phyloP scores from a whole-genome alignment of 345 rosid species.

The Eucalyptus pumila region DNA sequence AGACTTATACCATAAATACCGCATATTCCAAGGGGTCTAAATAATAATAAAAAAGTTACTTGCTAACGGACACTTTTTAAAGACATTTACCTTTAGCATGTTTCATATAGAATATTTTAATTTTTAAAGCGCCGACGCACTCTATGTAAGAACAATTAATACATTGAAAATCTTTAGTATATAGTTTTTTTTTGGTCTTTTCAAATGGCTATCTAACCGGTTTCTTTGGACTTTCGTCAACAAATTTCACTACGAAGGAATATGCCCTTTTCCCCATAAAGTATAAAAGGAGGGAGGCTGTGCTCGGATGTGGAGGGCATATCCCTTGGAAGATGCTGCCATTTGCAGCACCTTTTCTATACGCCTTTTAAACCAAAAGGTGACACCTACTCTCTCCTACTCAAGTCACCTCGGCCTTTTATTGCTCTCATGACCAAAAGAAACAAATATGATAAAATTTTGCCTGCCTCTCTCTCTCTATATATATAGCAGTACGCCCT shows the following conservation, averaged over 20 bases:
- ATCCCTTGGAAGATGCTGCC: slow-evolving; percentile 48
- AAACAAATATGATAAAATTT: background rate
- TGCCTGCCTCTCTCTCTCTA: background rate
- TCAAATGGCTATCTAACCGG: background rate
- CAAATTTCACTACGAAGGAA: background rate
- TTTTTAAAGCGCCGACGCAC: background rate
- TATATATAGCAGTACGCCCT: background rate
- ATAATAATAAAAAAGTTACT: background rate
- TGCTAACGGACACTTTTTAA: background rate
- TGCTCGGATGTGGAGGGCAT: slow-evolving; percentile 10
- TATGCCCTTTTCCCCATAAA: background rate
- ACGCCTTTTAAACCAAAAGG: background rate
- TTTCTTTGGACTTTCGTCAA: background rate
- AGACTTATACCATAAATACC: background rate
- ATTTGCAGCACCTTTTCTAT: background rate
- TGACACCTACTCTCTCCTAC: background rate
- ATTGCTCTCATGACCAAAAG: slow-evolving; percentile 10
- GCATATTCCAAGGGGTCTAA: background rate
- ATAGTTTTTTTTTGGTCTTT: accelerated
- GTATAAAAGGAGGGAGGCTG: background rate
- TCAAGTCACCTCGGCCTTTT: slow-evolving; percentile 23
- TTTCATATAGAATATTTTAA: background rate
- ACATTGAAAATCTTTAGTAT: background rate
- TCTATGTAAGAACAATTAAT: background rate
- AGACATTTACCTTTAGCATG: background rate